A percentile compares a stretch with the other conserved stretches of the same genome.
These are phyloP conservation scores for Mycena rosella DNA, from an alignment of 768 basidiomycete species.

Conservation along the genomic window DNA sequence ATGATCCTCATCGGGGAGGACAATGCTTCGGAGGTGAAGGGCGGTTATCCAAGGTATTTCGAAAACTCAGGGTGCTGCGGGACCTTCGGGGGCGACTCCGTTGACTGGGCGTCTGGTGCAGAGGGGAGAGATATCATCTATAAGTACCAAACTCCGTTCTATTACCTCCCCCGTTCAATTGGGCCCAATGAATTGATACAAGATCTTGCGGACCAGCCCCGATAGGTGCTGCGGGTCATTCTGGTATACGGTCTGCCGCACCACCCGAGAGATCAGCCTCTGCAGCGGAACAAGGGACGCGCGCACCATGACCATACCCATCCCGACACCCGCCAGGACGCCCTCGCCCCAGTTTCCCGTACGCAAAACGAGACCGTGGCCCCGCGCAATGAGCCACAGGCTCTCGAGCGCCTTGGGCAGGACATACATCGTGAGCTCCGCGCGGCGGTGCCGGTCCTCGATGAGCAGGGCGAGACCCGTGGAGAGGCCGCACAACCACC, in stretches of 20 bases:
- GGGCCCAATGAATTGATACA: constrained; percentile 93
- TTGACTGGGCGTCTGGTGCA: too few relatives aligned
- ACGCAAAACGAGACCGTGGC: constrained; percentile 79
- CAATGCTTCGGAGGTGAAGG: too few relatives aligned
- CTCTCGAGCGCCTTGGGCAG: constrained; percentile 93
- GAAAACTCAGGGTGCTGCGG: too few relatives aligned
- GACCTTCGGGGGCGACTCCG: too few relatives aligned
- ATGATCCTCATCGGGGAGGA: too few relatives aligned
- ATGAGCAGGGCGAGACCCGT: constrained; percentile 85
- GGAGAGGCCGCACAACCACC: constrained; percentile 80
- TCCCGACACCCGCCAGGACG: constrained; percentile 24
- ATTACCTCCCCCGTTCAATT: too few relatives aligned
- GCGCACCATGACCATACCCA: constrained; percentile 60
- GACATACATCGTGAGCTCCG: constrained; percentile 93
- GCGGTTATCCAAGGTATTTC: too few relatives aligned
- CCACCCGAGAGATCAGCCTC: constrained; percentile 20
- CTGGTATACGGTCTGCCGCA: constrained; percentile 82
- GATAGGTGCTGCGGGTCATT: constrained; percentile 70
- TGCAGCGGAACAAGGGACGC: constrained; percentile 14
- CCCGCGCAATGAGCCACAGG: constrained; percentile 85
- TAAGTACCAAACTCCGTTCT: too few relatives aligned
- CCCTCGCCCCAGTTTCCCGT: constrained; percentile 78
- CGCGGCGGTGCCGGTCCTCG: constrained; percentile 89
- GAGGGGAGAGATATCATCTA: too few relatives aligned
- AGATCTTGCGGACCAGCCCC: constrained; percentile 80